Evolutionary conservation across 2,329 filamentous ascomycete genomes (phyloP).

Genomic region (Sporothrix phasma): DNA sequence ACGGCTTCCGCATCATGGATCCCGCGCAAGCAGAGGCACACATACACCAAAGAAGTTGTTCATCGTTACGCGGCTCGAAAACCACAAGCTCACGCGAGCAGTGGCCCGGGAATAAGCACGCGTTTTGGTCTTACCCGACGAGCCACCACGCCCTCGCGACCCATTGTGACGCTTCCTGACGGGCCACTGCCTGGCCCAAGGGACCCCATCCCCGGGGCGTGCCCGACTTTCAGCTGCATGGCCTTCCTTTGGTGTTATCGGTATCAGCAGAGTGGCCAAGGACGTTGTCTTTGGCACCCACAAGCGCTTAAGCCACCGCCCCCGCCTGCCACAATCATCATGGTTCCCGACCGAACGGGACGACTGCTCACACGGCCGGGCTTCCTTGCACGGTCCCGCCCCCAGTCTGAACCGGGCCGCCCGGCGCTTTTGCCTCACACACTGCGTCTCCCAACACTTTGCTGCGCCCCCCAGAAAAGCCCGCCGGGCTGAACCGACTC

Average conservation of each 20-base stretch:
- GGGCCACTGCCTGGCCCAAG: neutral
- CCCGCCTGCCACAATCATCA: neutral
- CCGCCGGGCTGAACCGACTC: neutral
- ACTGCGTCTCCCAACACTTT: neutral
- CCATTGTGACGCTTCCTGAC: neutral
- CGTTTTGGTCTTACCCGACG: neutral
- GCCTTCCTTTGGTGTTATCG: constrained; percentile 1
- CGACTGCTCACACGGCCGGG: neutral
- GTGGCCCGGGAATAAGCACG: neutral
- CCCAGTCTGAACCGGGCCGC: no score
- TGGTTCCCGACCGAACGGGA: neutral
- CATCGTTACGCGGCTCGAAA: neutral
- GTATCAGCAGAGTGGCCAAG: neutral
- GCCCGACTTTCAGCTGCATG: neutral
- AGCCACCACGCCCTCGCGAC: neutral
- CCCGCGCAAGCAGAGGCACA: neutral
- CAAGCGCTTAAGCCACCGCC: neutral
- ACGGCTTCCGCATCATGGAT: neutral
- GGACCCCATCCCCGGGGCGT: neutral
- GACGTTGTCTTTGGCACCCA: neutral
- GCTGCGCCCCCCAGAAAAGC: neutral
- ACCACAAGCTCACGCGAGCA: neutral
- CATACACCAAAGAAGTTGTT: neutral
- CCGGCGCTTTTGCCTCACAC: neutral
- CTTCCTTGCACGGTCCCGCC: neutral